These are phyloP conservation scores for Sphagnum magellanicum DNA, from an alignment of 228 moss, liverwort and hornwort genomes.

Conservation along the genomic window DNA sequence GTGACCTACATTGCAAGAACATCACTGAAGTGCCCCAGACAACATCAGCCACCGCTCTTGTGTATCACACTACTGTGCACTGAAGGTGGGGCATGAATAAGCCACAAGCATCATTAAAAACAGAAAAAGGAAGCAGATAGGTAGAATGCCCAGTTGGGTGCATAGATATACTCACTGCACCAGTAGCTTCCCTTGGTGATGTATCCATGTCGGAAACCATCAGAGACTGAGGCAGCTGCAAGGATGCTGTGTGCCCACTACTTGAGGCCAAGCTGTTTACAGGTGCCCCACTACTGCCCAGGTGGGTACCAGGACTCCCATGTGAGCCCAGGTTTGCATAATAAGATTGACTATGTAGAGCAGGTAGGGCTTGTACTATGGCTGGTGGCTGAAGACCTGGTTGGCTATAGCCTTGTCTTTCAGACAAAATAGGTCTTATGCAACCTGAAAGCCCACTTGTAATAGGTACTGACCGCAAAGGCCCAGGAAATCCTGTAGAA, in stretches of 20 bases:
- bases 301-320: constrained; percentile 15
- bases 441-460: constrained; percentile 14
- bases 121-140: no score
- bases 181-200: not conserved
- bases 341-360: constrained; percentile 23
- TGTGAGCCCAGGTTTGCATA: constrained; percentile 25
- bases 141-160: not conserved
- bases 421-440: constrained; percentile 10
- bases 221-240: constrained; percentile 11
- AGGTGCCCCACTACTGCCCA: constrained; percentile 18
- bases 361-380: constrained; percentile 36
- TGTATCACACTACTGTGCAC: not conserved
- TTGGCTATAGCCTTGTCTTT: constrained; percentile 22
- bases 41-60: not conserved
- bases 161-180: not conserved
- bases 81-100: not conserved
- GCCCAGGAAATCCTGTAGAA: constrained; percentile 11
- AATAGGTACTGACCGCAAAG: constrained; percentile 4
- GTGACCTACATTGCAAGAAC: not conserved
- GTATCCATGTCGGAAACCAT: not conserved
- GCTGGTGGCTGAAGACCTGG: constrained; percentile 16
- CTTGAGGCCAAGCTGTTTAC: constrained; percentile 23
- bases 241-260: constrained; percentile 14
- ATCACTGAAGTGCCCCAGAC: not conserved
- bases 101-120: not conserved